Evolutionary conservation across 169 alveolate species (phyloP).

Genomic region (Plasmodium falciparum): DNA sequence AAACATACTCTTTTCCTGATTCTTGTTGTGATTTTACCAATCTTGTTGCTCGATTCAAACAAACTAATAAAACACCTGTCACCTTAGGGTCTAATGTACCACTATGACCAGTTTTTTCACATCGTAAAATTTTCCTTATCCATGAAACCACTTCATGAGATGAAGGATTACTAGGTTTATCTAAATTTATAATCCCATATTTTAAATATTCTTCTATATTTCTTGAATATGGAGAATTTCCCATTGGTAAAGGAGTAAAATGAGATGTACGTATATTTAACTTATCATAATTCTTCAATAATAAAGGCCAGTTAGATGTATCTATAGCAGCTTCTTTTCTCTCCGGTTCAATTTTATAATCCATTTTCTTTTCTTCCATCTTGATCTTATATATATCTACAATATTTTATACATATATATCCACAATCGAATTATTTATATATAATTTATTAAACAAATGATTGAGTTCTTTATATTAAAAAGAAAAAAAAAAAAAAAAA

Average conservation of each 20-base stretch:
- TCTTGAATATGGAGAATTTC: slow-evolving; percentile 98
- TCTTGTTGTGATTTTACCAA: slow-evolving; percentile 99
- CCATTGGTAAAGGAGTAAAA: slow-evolving; percentile 99
- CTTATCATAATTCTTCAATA: slow-evolving; percentile 94
- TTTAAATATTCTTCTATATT: slow-evolving; percentile 95
- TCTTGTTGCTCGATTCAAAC: slow-evolving; percentile 99
- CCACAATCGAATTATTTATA: background rate
- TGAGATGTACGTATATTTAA: slow-evolving; percentile 98
- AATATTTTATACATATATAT: slow-evolving; percentile 5
- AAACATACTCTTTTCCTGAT: slow-evolving; percentile 99
- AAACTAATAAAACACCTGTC: slow-evolving; percentile 99
- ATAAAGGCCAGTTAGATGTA: slow-evolving; percentile 56
- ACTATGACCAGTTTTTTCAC: slow-evolving; percentile 99
- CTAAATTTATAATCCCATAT: slow-evolving; percentile 99
- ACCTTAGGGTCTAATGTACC: slow-evolving; percentile 99
- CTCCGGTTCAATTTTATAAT: slow-evolving; percentile 66
- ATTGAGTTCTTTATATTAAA: too few species aligned
- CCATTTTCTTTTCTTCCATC: slow-evolving; percentile 37
- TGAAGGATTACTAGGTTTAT: slow-evolving; percentile 99
- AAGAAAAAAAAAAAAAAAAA: too few species aligned
- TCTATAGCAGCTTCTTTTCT: slow-evolving; percentile 62
- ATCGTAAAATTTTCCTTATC: slow-evolving; percentile 98
- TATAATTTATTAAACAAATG: background rate
- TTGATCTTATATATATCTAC: background rate
- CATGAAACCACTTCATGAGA: slow-evolving; percentile 99